These are phyloP conservation scores for Hymenoscyphus occultus DNA, from an alignment of 2,329 filamentous ascomycete species.

Conservation along the genomic window DNA sequence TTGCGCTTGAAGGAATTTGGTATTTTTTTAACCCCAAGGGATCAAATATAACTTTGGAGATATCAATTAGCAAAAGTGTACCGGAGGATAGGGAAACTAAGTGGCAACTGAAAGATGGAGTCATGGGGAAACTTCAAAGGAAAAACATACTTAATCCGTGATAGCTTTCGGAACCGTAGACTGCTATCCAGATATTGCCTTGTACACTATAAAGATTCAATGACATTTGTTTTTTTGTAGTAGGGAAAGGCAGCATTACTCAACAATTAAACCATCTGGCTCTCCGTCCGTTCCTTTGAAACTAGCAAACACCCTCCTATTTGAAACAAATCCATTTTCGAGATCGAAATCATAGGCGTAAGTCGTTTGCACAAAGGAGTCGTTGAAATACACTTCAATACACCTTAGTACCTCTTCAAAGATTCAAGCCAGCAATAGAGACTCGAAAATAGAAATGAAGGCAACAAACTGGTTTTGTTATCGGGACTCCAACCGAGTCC, in stretches of 20 bases:
- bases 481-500: constrained; percentile 39
- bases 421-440: too few species aligned
- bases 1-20: background rate
- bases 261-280: constrained; percentile 40
- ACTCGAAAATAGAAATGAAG: background rate
- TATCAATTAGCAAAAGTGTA: background rate
- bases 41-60: background rate
- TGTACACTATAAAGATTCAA: constrained; percentile 25
- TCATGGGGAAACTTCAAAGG: background rate
- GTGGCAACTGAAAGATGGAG: background rate
- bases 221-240: background rate
- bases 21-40: background rate
- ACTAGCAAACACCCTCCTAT: constrained; percentile 30
- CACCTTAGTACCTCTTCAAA: background rate
- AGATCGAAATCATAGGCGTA: constrained; percentile 38
- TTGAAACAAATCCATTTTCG: constrained; percentile 34
- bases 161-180: constrained; percentile 29
- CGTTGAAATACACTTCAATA: constrained; percentile 37
- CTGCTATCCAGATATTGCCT: constrained; percentile 39
- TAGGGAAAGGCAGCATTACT: constrained; percentile 26
- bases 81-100: background rate
- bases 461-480: constrained; percentile 34
- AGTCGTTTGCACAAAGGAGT: constrained; percentile 36
- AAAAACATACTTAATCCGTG: constrained; percentile 28
- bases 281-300: constrained; percentile 23